These are phyloP conservation scores for Schizosaccharomyces lindneri DNA, from an alignment of 805 yeast genomes.

Conservation along the genomic window DNA sequence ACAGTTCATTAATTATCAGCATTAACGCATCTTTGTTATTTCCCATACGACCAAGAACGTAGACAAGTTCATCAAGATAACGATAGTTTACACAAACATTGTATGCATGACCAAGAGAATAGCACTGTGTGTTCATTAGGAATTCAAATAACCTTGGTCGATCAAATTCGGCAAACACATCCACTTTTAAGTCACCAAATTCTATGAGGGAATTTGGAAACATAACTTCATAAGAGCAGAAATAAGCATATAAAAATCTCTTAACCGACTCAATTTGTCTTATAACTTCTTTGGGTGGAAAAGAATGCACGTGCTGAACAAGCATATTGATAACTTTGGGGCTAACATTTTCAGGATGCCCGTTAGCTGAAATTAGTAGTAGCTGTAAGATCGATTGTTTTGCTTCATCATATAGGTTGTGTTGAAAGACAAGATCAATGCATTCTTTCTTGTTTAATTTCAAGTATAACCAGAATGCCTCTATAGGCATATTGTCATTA, in stretches of 20 bases:
- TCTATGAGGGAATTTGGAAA: constrained; percentile 25
- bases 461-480: constrained; percentile 43
- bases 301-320: neutral
- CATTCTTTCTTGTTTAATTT: constrained; percentile 27
- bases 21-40: constrained; percentile 49
- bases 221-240: neutral
- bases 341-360: neutral
- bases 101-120: constrained; percentile 48
- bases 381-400: neutral
- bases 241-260: neutral
- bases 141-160: constrained; percentile 31
- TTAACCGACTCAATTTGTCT: constrained; percentile 10
- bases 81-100: constrained; percentile 29
- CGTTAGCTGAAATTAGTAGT: neutral
- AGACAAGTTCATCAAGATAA: constrained; percentile 50
- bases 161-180: constrained; percentile 39
- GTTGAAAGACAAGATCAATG: constrained; percentile 30
- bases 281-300: constrained; percentile 26
- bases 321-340: neutral
- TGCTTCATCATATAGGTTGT: constrained; percentile 23
- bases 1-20: constrained; percentile 48
- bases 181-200: constrained; percentile 44
- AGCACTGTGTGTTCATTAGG: constrained; percentile 28
- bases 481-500: constrained; percentile 28
- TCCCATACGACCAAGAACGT: constrained; percentile 59